These are phyloP conservation scores for Malassezia pachydermatis DNA, from an alignment of 1,284 basidiomycete species.

Conservation along the genomic window DNA sequence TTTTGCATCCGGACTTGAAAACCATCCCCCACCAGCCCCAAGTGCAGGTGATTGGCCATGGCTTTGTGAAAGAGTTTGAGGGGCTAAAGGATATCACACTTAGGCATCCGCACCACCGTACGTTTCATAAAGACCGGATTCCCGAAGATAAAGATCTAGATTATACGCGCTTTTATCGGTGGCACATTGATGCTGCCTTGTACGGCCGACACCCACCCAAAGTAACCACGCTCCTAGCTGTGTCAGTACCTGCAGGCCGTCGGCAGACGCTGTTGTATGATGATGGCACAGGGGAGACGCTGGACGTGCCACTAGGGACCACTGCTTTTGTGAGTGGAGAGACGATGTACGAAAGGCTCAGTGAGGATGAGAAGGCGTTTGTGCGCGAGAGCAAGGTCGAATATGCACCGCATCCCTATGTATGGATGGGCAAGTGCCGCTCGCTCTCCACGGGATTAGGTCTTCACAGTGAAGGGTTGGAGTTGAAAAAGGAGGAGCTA, in stretches of 20 bases:
- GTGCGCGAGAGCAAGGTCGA: conserved; percentile 54
- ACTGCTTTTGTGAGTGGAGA: conserved; percentile 62
- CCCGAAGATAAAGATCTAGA: conserved; percentile 66
- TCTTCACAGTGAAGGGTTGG: conserved; percentile 64
- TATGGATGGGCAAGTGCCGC: conserved; percentile 65
- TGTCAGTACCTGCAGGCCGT: conserved; percentile 62
- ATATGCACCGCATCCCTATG: conserved; percentile 58
- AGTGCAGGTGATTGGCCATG: conserved; percentile 49
- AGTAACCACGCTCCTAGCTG: conserved; percentile 76
- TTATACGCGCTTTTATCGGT: conserved; percentile 65
- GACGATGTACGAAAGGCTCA: conserved; percentile 74
- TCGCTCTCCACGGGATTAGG: conserved; percentile 66
- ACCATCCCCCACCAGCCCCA: conserved; percentile 43
- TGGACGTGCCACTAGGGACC: conserved; percentile 70
- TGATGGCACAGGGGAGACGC: conserved; percentile 73
- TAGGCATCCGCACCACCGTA: conserved; percentile 71
- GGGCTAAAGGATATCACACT: conserved; percentile 33
- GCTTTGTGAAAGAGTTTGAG: conserved; percentile 19
- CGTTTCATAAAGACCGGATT: conserved; percentile 74
- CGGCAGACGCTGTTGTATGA: conserved; percentile 69
- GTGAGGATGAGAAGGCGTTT: conserved; percentile 64
- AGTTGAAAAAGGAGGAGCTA: conserved; percentile 58
- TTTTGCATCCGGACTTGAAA: conserved; percentile 48
- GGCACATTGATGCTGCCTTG: conserved; percentile 81
- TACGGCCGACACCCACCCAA: conserved; percentile 68